Evolutionary conservation across 2,329 filamentous ascomycete species (phyloP).

Genomic region (Fusarium stilboides): DNA sequence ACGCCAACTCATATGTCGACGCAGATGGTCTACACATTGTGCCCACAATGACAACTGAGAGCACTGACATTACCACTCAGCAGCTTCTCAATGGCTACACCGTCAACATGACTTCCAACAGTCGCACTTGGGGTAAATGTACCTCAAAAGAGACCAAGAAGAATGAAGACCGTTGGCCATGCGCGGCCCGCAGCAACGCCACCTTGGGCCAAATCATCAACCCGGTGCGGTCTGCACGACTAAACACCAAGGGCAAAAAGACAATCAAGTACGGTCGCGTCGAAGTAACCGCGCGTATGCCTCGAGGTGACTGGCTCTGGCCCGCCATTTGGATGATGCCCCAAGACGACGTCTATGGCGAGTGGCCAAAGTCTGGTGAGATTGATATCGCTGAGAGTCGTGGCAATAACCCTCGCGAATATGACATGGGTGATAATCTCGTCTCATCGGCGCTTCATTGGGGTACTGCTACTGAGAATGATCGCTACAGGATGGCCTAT

Average conservation of each 20-base stretch:
- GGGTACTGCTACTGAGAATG: conserved; percentile 53
- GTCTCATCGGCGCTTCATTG: conserved; percentile 62
- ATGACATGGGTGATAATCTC: conserved; percentile 55
- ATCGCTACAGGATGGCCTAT: conserved; percentile 53
- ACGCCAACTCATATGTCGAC: conserved; percentile 63
- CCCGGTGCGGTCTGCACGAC: conserved; percentile 63
- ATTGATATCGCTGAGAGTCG: conserved; percentile 68
- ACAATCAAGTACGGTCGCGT: conserved; percentile 65
- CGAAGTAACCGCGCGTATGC: conserved; percentile 68
- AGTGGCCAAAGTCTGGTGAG: conserved; percentile 67
- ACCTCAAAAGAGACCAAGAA: conserved; percentile 51
- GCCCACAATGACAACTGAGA: conserved; percentile 61
- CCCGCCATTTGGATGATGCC: conserved; percentile 64
- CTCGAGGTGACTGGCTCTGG: conserved; percentile 70
- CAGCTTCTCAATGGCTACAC: conserved; percentile 57
- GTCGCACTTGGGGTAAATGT: conserved; percentile 53
- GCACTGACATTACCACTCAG: conserved; percentile 50
- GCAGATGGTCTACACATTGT: conserved; percentile 65
- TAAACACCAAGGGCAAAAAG: conserved; percentile 61
- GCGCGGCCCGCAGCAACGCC: conserved; percentile 59
- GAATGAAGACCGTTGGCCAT: conserved; percentile 46
- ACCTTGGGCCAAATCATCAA: conserved; percentile 62
- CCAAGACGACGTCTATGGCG: conserved; percentile 62
- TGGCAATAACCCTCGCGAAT: conserved; percentile 60
- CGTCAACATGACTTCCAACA: conserved; percentile 61